These are phyloP conservation scores for Xylaria castorea DNA, from an alignment of 495 filamentous ascomycete species.

Conservation along the genomic window DNA sequence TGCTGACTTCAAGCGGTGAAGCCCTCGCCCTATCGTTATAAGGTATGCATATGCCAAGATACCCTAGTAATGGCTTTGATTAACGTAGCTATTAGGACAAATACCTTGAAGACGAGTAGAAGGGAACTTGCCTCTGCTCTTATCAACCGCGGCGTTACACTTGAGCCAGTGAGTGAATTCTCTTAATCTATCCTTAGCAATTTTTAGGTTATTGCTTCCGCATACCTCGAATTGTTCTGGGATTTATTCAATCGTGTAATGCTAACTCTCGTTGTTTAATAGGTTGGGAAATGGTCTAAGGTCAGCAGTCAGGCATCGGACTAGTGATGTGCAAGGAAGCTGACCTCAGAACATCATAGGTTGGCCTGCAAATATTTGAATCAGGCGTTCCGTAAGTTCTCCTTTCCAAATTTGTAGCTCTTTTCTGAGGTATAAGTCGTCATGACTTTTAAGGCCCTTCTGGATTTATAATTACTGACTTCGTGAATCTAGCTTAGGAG, in stretches of 20 bases:
- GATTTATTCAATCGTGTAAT: background rate
- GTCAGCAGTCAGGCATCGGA: conserved; percentile 48
- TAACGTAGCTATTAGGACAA: conserved; percentile 70
- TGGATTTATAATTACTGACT: background rate
- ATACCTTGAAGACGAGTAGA: conserved; percentile 91
- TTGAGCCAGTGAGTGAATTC: conserved; percentile 74
- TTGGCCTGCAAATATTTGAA: conserved; percentile 92
- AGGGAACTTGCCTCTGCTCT: conserved; percentile 90
- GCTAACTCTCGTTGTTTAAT: background rate
- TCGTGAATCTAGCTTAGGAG: conserved; percentile 20
- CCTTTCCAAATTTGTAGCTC: background rate
- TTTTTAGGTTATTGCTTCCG: background rate
- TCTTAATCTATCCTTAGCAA: background rate
- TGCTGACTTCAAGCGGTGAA: conserved; percentile 50
- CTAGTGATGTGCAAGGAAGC: background rate
- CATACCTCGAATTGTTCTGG: background rate
- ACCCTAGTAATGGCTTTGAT: background rate
- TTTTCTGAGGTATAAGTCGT: background rate
- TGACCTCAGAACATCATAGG: conserved; percentile 4
- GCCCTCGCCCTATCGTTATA: conserved; percentile 29
- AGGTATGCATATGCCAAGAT: conserved; percentile 21
- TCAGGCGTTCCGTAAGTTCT: conserved; percentile 81
- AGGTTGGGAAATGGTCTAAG: conserved; percentile 91
- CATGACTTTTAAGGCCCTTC: background rate
- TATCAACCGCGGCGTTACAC: conserved; percentile 95